A percentile compares a stretch with the other conserved stretches of the same genome.
These are phyloP conservation scores for Cutaneotrichosporon dermatis DNA, from an alignment of 1,284 basidiomycete species.

Conservation along the genomic window DNA sequence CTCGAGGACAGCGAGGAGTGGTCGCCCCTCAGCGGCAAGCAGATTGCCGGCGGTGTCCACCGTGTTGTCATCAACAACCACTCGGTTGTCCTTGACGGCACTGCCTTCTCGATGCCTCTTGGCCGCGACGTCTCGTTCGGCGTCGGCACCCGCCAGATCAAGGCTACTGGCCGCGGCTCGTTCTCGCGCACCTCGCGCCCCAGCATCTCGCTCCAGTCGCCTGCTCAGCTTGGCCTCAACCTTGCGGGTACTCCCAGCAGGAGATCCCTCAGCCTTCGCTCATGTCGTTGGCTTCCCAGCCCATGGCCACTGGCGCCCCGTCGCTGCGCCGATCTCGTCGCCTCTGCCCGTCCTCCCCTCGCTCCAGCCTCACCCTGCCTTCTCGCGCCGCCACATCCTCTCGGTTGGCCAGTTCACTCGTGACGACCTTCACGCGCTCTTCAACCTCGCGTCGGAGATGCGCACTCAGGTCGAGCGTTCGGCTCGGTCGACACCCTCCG, in stretches of 20 bases:
- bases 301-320: not conserved
- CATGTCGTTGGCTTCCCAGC: slow-evolving; percentile 40
- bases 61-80: slow-evolving; percentile 89
- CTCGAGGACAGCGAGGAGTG: slow-evolving; percentile 57
- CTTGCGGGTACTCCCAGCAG: slow-evolving; percentile 17
- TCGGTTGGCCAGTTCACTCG: slow-evolving; percentile 91
- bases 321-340: slow-evolving; percentile 13
- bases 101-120: slow-evolving; percentile 56
- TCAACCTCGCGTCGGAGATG: slow-evolving; percentile 95
- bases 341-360: slow-evolving; percentile 50
- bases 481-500: slow-evolving; percentile 81
- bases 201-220: slow-evolving; percentile 25
- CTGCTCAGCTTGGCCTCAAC: slow-evolving; percentile 14
- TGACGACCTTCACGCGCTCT: slow-evolving; percentile 88
- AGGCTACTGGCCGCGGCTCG: slow-evolving; percentile 20
- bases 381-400: slow-evolving; percentile 84
- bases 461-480: slow-evolving; percentile 88
- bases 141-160: slow-evolving; percentile 50
- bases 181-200: slow-evolving; percentile 42
- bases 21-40: slow-evolving; percentile 74
- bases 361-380: slow-evolving; percentile 61
- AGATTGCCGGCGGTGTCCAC: slow-evolving; percentile 73
- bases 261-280: slow-evolving; percentile 24
- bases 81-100: slow-evolving; percentile 88
- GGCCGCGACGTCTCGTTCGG: slow-evolving; percentile 78